Evolutionary conservation across 2,329 filamentous ascomycete species (phyloP).

Genomic region (Beauveria varroae): DNA sequence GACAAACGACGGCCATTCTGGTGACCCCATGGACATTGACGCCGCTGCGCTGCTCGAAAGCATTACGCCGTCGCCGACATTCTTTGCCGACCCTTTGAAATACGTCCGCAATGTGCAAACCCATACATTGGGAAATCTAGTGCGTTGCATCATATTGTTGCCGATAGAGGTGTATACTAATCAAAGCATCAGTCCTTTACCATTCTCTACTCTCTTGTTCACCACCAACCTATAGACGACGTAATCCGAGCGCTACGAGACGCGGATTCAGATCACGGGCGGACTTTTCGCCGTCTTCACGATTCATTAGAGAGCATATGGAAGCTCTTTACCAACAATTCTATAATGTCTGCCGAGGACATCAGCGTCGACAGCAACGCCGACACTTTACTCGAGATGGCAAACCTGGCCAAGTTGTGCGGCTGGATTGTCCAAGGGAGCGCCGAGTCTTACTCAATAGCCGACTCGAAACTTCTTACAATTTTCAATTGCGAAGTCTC

Average conservation of each 20-base stretch:
- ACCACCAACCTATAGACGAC: conserved; percentile 30
- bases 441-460: conserved; percentile 31
- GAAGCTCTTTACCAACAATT: conserved; percentile 25
- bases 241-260: conserved; percentile 26
- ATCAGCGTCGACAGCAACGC: conserved; percentile 27
- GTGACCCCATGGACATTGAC: conserved; percentile 27
- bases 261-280: conserved; percentile 25
- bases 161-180: background rate
- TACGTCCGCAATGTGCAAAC: conserved; percentile 31
- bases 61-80: conserved; percentile 22
- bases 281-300: conserved; percentile 25
- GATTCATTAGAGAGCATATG: conserved; percentile 26
- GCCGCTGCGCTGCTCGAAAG: conserved; percentile 21
- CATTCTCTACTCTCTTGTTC: conserved; percentile 20
- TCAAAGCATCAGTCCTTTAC: background rate
- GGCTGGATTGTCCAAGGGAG: conserved; percentile 31
- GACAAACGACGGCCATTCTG: conserved; percentile 19
- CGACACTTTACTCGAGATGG: conserved; percentile 34
- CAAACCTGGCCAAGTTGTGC: conserved; percentile 42
- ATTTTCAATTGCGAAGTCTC: conserved; percentile 38
- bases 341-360: conserved; percentile 27
- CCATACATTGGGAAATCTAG: conserved; percentile 33
- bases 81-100: conserved; percentile 29
- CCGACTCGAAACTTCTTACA: conserved; percentile 38
- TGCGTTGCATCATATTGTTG: conserved; percentile 19